These are phyloP conservation scores for Agrocybe chaxingu DNA, from an alignment of 768 basidiomycete species.

Conservation along the genomic window DNA sequence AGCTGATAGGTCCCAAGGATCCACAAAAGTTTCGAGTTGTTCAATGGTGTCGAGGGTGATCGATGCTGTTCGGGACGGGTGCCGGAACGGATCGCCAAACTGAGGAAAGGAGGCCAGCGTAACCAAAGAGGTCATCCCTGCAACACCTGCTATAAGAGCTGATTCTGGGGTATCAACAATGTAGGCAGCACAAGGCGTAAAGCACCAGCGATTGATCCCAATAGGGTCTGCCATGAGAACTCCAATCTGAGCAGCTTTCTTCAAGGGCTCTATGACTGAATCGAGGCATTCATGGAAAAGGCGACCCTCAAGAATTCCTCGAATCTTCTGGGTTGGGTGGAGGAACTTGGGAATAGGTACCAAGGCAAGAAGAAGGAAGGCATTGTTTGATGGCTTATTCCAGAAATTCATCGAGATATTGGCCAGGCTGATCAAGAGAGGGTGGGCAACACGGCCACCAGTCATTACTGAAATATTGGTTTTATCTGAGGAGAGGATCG, in stretches of 20 bases:
- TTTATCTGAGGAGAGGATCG: slow-evolving; percentile 21
- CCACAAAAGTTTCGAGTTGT: neutral
- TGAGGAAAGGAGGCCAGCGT: slow-evolving; percentile 24
- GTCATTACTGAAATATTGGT: slow-evolving; percentile 11
- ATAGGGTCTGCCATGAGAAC: slow-evolving; percentile 21
- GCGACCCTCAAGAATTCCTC: slow-evolving; percentile 17
- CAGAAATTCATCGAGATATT: slow-evolving; percentile 22
- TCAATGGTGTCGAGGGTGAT: slow-evolving; percentile 17
- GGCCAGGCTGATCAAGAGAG: slow-evolving; percentile 20
- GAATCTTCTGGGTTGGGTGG: slow-evolving; percentile 13
- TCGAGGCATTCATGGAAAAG: slow-evolving; percentile 23
- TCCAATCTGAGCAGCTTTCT: slow-evolving; percentile 19
- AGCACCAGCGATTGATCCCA: slow-evolving; percentile 17
- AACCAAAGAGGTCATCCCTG: slow-evolving; percentile 25
- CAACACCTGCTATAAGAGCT: slow-evolving; percentile 23
- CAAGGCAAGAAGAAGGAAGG: slow-evolving; percentile 23
- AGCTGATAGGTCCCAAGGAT: slow-evolving; percentile 25
- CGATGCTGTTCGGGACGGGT: slow-evolving; percentile 19
- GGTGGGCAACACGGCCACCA: slow-evolving; percentile 24
- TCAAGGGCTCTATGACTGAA: slow-evolving; percentile 21
- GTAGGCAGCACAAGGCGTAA: slow-evolving; percentile 21
- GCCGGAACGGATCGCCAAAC: slow-evolving; percentile 26
- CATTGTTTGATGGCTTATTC: slow-evolving; percentile 24
- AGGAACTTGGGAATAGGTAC: slow-evolving; percentile 25
- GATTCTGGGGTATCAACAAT: slow-evolving; percentile 30